Evolutionary conservation across 352 stramenopile species (phyloP).

Genomic region (Pythium guiyangense): DNA sequence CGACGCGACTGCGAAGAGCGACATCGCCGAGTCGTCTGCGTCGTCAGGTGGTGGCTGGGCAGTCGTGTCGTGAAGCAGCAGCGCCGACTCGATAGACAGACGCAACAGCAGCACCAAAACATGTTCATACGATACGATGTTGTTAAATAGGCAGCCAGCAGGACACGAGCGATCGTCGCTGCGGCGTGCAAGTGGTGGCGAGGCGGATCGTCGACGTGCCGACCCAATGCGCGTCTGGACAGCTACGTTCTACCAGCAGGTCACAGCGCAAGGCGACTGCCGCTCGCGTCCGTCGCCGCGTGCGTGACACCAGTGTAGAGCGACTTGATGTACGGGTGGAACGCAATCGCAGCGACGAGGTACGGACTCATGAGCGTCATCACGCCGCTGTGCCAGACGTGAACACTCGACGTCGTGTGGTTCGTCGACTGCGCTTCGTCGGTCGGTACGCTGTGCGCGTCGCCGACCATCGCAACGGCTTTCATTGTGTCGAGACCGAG

Average conservation of each 20-base stretch:
- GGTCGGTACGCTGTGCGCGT: constrained; percentile 12
- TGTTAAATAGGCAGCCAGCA: too few species aligned
- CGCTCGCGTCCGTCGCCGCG: background rate
- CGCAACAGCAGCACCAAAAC: too few species aligned
- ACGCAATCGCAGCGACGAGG: constrained; percentile 53
- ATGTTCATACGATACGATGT: too few species aligned
- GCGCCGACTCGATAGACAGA: too few species aligned
- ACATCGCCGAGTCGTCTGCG: background rate
- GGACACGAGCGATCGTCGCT: too few species aligned
- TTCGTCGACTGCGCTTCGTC: constrained; percentile 12
- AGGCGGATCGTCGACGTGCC: too few species aligned
- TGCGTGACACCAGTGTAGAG: constrained; percentile 19
- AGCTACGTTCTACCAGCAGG: too few species aligned
- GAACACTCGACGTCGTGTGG: background rate
- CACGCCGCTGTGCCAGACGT: constrained; percentile 42
- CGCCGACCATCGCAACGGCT: constrained; percentile 24
- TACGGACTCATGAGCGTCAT: constrained; percentile 54
- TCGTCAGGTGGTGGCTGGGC: constrained; percentile 10
- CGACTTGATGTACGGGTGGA: constrained; percentile 58
- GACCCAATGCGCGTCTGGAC: too few species aligned
- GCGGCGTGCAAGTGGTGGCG: too few species aligned
- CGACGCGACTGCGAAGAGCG: background rate
- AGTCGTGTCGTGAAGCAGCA: constrained; percentile 8
- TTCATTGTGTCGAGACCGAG: constrained; percentile 37
- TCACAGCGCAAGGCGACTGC: background rate